Conservation (phyloP, 768 basidiomycete genomes). For the Amanita muscaria region DNA sequence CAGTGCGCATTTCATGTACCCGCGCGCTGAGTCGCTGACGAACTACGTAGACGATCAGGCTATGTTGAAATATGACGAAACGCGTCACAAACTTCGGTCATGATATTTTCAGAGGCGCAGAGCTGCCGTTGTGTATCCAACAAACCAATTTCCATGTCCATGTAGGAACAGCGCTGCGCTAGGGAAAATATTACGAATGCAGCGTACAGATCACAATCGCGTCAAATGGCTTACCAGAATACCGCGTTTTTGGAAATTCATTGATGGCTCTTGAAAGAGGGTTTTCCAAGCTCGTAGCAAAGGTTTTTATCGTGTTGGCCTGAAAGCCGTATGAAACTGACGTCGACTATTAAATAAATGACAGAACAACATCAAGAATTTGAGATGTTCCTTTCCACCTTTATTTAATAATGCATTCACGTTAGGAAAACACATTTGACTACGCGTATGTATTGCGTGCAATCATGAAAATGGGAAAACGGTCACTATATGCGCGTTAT, state of each 20-base stretch:
- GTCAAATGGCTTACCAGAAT: slow-evolving; percentile 41
- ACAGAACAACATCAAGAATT: slow-evolving; percentile 66
- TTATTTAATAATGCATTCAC: slow-evolving; percentile 39
- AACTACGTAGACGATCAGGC: slow-evolving; percentile 40
- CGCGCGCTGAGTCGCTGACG: slow-evolving; percentile 62
- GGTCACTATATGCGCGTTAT: slow-evolving; percentile 32
- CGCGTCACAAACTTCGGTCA: slow-evolving; percentile 67
- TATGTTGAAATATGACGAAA: too few relatives aligned
- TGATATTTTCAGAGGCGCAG: slow-evolving; percentile 71
- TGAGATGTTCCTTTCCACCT: slow-evolving; percentile 50
- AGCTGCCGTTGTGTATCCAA: slow-evolving; percentile 63
- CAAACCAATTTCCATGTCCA: slow-evolving; percentile 70
- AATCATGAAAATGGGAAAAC: slow-evolving; percentile 18
- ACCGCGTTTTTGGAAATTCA: slow-evolving; percentile 74
- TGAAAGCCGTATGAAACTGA: slow-evolving; percentile 65
- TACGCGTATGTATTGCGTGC: slow-evolving; percentile 36
- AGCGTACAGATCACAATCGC: slow-evolving; percentile 8
- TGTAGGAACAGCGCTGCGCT: slow-evolving; percentile 64
- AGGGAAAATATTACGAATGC: slow-evolving; percentile 8
- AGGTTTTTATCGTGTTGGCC: slow-evolving; percentile 62
- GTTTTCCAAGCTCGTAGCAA: slow-evolving; percentile 57
- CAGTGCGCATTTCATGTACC: slow-evolving; percentile 65
- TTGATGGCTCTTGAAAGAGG: slow-evolving; percentile 64
- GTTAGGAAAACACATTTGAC: slow-evolving; percentile 1
- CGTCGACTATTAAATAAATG: slow-evolving; percentile 74